These are phyloP conservation scores for Ceratocystis lukuohia DNA, from an alignment of 2,329 filamentous ascomycete species.

Conservation along the genomic window DNA sequence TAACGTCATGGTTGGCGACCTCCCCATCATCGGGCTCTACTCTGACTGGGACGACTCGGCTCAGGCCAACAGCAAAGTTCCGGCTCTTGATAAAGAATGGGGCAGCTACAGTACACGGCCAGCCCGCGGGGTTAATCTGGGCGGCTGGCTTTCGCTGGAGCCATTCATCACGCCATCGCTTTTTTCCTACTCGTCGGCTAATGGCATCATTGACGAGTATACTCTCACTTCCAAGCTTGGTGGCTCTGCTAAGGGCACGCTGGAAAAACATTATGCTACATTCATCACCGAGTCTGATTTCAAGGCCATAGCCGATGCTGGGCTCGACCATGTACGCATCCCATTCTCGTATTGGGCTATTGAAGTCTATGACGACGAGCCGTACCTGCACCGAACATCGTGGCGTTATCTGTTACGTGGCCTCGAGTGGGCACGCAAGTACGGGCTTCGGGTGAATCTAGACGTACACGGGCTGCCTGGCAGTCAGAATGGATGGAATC, in stretches of 20 bases:
- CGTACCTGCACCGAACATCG: slow-evolving; percentile 72
- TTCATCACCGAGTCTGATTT: slow-evolving; percentile 82
- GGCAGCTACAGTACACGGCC: slow-evolving; percentile 62
- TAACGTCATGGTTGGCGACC: slow-evolving; percentile 62
- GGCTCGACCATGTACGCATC: slow-evolving; percentile 93
- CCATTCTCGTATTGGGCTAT: slow-evolving; percentile 94
- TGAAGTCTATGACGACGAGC: slow-evolving; percentile 68
- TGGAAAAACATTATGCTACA: slow-evolving; percentile 85
- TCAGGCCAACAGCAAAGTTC: slow-evolving; percentile 64
- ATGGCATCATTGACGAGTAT: slow-evolving; percentile 76
- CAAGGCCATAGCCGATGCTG: slow-evolving; percentile 68
- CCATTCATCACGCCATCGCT: slow-evolving; percentile 92
- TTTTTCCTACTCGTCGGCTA: slow-evolving; percentile 52
- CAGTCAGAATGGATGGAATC: slow-evolving; percentile 96
- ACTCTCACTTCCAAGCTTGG: slow-evolving; percentile 64
- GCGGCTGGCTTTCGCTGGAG: slow-evolving; percentile 87
- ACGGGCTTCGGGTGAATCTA: slow-evolving; percentile 82
- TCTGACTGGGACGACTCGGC: slow-evolving; percentile 74
- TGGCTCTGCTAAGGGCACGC: slow-evolving; percentile 42
- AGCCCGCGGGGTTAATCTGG: slow-evolving; percentile 80
- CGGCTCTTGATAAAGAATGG: slow-evolving; percentile 62
- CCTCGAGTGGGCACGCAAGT: slow-evolving; percentile 87
- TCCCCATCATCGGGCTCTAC: slow-evolving; percentile 85
- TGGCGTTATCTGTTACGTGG: slow-evolving; percentile 88
- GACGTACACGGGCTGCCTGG: slow-evolving; percentile 87